phyloP scores from a whole-genome alignment of 2,329 filamentous ascomycete genomes.

The Sporothrix pseudoabietina region DNA sequence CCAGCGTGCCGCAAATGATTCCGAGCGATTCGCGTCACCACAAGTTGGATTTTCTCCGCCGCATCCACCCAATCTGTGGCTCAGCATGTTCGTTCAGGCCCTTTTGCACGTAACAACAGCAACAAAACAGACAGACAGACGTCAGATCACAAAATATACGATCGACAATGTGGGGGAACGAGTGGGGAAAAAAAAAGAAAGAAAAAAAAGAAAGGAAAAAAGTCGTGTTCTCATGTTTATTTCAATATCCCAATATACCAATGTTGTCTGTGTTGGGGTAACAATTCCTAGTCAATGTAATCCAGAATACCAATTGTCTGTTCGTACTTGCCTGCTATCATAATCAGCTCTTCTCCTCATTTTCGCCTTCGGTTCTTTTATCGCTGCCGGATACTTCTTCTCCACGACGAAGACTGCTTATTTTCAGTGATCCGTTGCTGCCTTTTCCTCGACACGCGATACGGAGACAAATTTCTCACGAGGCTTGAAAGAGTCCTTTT shows the following conservation, averaged over 20 bases:
- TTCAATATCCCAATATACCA: neutral
- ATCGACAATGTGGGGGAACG: neutral
- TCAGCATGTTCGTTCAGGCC: constrained; percentile 4
- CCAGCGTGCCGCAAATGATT: neutral
- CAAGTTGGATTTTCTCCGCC: neutral
- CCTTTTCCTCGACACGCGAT: neutral
- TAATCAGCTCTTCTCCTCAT: neutral
- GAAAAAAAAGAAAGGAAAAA: neutral
- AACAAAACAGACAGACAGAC: neutral
- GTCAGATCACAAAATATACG: neutral
- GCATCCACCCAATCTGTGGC: neutral
- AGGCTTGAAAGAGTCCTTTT: neutral
- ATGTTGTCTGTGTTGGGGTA: neutral
- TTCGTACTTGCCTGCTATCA: neutral
- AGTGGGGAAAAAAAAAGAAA: no score
- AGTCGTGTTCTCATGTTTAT: neutral
- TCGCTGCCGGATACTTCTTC: neutral
- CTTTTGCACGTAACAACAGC: neutral
- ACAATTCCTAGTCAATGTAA: neutral
- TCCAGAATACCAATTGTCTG: neutral
- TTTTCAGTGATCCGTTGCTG: neutral
- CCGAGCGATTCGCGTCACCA: neutral
- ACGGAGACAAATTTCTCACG: neutral
- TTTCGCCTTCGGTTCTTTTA: neutral
- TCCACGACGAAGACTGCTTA: neutral